phyloP scores from a whole-genome alignment of 805 yeast species.

The Hanseniaspora clermontiae region DNA sequence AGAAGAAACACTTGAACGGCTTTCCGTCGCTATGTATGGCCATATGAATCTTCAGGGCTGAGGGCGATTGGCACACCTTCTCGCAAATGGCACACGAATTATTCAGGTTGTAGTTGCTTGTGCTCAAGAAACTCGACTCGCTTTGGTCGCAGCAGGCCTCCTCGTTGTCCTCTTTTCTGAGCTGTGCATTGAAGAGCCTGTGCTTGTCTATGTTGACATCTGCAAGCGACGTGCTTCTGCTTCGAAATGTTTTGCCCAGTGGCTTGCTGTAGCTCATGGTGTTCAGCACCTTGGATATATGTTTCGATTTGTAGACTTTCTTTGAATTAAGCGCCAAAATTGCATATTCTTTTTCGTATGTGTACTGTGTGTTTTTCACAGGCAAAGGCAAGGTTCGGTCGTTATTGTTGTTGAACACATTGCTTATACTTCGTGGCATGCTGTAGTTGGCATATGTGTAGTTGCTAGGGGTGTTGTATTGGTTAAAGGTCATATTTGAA shows the following conservation, averaged over 20 bases:
- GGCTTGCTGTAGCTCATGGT: background rate
- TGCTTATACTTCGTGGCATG: background rate
- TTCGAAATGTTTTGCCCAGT: background rate
- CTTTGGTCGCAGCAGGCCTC: background rate
- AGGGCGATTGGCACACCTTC: slow-evolving; percentile 11
- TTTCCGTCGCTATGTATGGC: slow-evolving; percentile 11
- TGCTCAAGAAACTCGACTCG: background rate
- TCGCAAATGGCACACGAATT: background rate
- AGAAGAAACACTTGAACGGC: slow-evolving; percentile 8
- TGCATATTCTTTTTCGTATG: background rate
- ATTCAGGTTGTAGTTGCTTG: background rate
- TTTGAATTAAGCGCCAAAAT: background rate
- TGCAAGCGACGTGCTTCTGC: background rate
- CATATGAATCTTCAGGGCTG: slow-evolving; percentile 9
- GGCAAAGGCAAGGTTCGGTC: slow-evolving; percentile 2
- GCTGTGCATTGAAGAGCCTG: background rate
- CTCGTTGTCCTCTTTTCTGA: background rate
- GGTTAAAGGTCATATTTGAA: background rate
- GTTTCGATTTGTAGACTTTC: background rate
- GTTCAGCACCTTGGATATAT: background rate
- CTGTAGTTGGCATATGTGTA: background rate
- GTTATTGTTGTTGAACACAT: background rate
- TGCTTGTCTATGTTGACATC: background rate
- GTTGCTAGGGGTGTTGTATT: background rate
- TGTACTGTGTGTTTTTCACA: background rate